Evolutionary conservation across 2,329 filamentous ascomycete genomes (phyloP).

Genomic region (Tolypocladium cylindrosporum): DNA sequence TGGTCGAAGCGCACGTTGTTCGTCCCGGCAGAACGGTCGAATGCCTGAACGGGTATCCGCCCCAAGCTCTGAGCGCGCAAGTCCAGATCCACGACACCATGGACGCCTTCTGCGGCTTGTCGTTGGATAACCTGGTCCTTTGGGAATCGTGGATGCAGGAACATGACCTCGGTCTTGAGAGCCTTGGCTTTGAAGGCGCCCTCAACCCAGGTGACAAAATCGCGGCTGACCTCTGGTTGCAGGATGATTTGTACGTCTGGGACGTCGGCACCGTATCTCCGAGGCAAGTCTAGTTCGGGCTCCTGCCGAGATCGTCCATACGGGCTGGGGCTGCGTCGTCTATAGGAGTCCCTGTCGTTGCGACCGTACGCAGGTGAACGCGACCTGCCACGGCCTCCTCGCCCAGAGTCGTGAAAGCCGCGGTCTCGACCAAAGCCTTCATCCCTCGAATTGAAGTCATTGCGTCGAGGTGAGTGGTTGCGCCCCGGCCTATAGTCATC

Average conservation of each 20-base stretch:
- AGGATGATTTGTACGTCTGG: slow-evolving; percentile 86
- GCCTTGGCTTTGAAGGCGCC: slow-evolving; percentile 61
- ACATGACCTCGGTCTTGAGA: slow-evolving; percentile 69
- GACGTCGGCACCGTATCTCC: slow-evolving; percentile 62
- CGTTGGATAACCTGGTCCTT: slow-evolving; percentile 72
- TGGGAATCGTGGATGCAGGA: slow-evolving; percentile 65
- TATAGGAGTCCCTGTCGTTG: slow-evolving; percentile 42
- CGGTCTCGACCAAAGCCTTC: slow-evolving; percentile 45
- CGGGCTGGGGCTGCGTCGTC: slow-evolving; percentile 63
- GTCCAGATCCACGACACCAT: slow-evolving; percentile 72
- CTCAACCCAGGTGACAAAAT: slow-evolving; percentile 79
- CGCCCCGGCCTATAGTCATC: slow-evolving; percentile 58
- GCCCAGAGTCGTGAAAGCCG: slow-evolving; percentile 28
- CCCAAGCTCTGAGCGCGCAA: slow-evolving; percentile 56
- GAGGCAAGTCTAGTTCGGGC: slow-evolving; percentile 59
- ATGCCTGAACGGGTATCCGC: slow-evolving; percentile 74
- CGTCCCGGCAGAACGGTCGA: slow-evolving; percentile 66
- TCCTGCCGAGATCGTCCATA: slow-evolving; percentile 36
- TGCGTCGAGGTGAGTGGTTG: slow-evolving; percentile 47
- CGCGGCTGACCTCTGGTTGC: slow-evolving; percentile 64
- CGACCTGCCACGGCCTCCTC: slow-evolving; percentile 50
- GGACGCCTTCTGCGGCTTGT: slow-evolving; percentile 81
- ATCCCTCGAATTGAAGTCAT: slow-evolving; percentile 50
- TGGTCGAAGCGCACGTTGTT: slow-evolving; percentile 77
- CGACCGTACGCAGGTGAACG: slow-evolving; percentile 48